phyloP scores from a whole-genome alignment of 179 eudicot species.

The Gypsophila paniculata region DNA sequence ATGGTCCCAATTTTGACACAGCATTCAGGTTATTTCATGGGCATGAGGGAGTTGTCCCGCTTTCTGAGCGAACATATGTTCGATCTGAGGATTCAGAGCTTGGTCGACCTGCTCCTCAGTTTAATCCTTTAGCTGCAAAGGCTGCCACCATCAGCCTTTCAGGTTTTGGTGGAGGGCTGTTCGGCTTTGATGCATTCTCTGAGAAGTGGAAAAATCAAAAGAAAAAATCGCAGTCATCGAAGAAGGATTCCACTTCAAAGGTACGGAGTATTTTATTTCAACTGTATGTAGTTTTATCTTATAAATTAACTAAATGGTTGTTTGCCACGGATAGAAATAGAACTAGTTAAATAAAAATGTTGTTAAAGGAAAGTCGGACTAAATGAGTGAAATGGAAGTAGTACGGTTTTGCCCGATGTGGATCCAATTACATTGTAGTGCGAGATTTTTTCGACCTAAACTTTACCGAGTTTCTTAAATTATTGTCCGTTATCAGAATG shows the following conservation, averaged over 20 bases:
- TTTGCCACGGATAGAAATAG: too few species aligned
- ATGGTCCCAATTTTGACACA: constrained; percentile 81
- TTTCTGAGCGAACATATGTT: constrained; percentile 53
- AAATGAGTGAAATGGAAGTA: too few species aligned
- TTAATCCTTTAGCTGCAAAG: constrained; percentile 79
- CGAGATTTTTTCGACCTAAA: too few species aligned
- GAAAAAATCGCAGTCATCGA: constrained; percentile 46
- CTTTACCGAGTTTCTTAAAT: not conserved
- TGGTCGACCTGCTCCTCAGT: constrained; percentile 41
- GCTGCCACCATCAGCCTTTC: constrained; percentile 86
- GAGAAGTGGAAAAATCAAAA: constrained; percentile 57
- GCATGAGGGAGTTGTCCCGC: constrained; percentile 78
- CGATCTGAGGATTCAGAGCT: constrained; percentile 41
- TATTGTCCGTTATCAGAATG: too few species aligned
- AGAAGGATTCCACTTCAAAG: constrained; percentile 50
- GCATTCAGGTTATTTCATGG: constrained; percentile 88
- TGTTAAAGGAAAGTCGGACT: too few species aligned
- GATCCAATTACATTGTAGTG: too few species aligned
- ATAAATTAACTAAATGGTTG: not conserved
- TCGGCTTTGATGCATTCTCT: constrained; percentile 67
- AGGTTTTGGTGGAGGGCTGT: constrained; percentile 62
- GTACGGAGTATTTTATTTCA: constrained; percentile 22
- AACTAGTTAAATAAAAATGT: too few species aligned
- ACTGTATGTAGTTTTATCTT: not conserved
- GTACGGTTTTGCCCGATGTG: too few species aligned